phyloP scores from a whole-genome alignment of 768 basidiomycete genomes.

The Crucibulum laeve region DNA sequence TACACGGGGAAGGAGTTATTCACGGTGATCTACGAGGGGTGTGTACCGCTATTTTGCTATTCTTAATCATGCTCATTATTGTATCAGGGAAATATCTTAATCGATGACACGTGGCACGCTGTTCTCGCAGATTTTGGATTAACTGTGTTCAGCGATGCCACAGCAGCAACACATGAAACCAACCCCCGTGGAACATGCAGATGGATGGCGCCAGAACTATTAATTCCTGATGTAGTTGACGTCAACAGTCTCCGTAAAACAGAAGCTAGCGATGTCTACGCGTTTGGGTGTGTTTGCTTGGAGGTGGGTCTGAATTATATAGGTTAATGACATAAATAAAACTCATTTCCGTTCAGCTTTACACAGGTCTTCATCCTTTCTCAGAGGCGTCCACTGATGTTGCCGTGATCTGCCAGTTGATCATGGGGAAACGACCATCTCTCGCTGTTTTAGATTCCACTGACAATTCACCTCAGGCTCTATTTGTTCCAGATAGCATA shows the following conservation, averaged over 20 bases:
- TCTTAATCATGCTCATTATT: background rate
- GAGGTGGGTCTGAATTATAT: constrained; percentile 11
- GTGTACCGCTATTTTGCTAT: background rate
- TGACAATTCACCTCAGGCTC: no score
- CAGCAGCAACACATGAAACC: constrained; percentile 9
- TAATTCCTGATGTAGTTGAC: constrained; percentile 13
- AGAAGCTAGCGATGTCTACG: constrained; percentile 20
- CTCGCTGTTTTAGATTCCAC: background rate
- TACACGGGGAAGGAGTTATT: constrained; percentile 12
- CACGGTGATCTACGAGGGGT: constrained; percentile 19
- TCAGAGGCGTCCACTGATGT: background rate
- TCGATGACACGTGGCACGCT: constrained; percentile 13
- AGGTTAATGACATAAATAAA: background rate
- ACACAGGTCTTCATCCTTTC: constrained; percentile 14
- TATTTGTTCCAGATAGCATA: no score
- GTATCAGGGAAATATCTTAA: constrained; percentile 18
- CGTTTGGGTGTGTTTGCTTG: constrained; percentile 20
- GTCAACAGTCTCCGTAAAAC: constrained; percentile 10
- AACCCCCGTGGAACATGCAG: constrained; percentile 13
- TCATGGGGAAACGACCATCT: background rate
- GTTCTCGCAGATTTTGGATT: constrained; percentile 26
- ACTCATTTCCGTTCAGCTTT: constrained; percentile 8
- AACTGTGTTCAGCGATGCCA: constrained; percentile 15
- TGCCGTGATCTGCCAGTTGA: background rate
- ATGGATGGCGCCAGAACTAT: constrained; percentile 28